Evolutionary conservation across 306 rosid species (phyloP).

Genomic region (Lupinus albus): DNA sequence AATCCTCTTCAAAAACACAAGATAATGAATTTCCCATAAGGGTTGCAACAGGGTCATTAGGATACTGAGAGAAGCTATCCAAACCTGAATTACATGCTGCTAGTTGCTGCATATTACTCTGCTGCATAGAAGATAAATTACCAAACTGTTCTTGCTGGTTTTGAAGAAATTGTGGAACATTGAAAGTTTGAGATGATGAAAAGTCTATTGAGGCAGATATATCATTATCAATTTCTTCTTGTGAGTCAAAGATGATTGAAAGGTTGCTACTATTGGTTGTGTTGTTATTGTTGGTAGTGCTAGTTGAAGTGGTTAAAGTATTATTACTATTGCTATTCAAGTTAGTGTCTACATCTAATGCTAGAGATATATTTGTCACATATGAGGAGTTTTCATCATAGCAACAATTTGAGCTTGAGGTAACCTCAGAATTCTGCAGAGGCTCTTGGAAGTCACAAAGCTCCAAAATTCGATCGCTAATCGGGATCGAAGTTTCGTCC

Average conservation of each 20-base stretch:
- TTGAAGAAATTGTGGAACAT: slow-evolving; percentile 47
- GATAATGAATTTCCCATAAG: slow-evolving; percentile 61
- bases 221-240: slow-evolving; percentile 80
- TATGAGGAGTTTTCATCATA: slow-evolving; percentile 74
- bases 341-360: slow-evolving; percentile 57
- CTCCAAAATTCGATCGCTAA: slow-evolving; percentile 65
- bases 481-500: slow-evolving; percentile 90
- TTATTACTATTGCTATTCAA: slow-evolving; percentile 54
- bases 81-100: slow-evolving; percentile 52
- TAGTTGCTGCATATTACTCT: slow-evolving; percentile 52
- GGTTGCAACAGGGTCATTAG: slow-evolving; percentile 47
- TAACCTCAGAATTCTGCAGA: slow-evolving; percentile 78
- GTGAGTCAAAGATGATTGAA: slow-evolving; percentile 71
- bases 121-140: slow-evolving; percentile 53
- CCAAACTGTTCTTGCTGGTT: slow-evolving; percentile 59
- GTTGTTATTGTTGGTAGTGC: slow-evolving; percentile 40
- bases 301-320: slow-evolving; percentile 41
- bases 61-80: slow-evolving; percentile 67
- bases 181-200: slow-evolving; percentile 64
- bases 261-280: slow-evolving; percentile 52
- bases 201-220: slow-evolving; percentile 89
- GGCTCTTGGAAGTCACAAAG: slow-evolving; percentile 75
- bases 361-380: slow-evolving; percentile 51
- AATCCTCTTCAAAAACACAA: slow-evolving; percentile 74
- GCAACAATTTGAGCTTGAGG: slow-evolving; percentile 79